phyloP scores from a whole-genome alignment of 1,284 basidiomycete genomes.

The Albatrellus sp. region DNA sequence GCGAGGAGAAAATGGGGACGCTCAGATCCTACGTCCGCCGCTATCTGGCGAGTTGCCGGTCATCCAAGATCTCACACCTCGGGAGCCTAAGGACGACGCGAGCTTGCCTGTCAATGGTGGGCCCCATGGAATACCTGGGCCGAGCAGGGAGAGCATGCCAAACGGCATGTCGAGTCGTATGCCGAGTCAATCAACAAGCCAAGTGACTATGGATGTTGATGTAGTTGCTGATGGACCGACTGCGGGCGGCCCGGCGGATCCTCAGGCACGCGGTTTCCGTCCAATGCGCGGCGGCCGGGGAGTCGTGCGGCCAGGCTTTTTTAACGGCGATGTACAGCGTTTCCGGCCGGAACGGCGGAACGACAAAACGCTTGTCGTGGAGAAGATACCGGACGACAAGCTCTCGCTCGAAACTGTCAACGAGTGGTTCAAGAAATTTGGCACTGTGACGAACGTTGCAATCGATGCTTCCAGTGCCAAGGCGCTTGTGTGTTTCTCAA shows the following conservation, averaged over 20 bases:
- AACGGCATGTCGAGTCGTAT: constrained; percentile 6
- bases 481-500: constrained; percentile 80
- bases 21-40: constrained; percentile 15
- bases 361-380: constrained; percentile 83
- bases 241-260: not conserved
- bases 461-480: constrained; percentile 66
- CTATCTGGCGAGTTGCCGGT: constrained; percentile 59
- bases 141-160: constrained; percentile 1
- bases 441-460: constrained; percentile 87
- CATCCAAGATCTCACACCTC: constrained; percentile 68
- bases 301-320: constrained; percentile 34
- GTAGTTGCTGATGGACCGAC: not conserved
- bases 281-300: constrained; percentile 25
- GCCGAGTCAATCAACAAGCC: constrained; percentile 1
- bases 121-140: not conserved
- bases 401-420: constrained; percentile 72
- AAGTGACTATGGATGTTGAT: constrained; percentile 12
- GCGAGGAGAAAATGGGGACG: constrained; percentile 32
- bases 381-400: constrained; percentile 84
- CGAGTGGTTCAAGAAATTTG: constrained; percentile 87
- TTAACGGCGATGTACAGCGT: constrained; percentile 47
- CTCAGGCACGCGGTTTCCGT: constrained; percentile 21
- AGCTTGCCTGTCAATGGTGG: constrained; percentile 6
- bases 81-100: constrained; percentile 20
- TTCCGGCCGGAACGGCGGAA: constrained; percentile 56